Evolutionary conservation across 352 stramenopile species (phyloP).

Genomic region (Globisporangium cystogenes): DNA sequence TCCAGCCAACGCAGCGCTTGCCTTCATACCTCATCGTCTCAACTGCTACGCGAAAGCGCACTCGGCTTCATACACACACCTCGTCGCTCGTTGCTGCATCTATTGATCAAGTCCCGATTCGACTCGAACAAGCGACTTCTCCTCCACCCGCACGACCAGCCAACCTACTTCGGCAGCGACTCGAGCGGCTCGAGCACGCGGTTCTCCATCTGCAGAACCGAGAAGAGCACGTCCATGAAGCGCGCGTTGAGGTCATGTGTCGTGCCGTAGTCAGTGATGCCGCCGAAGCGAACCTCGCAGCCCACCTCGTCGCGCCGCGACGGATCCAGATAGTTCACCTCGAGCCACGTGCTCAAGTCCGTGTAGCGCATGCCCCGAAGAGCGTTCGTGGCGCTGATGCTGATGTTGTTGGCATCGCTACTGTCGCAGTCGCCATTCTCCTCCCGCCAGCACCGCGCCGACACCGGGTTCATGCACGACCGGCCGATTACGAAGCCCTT

Average conservation of each 20-base stretch:
- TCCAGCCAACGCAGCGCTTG: too few species aligned
- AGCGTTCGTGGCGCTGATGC: not conserved
- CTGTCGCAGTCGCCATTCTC: not conserved
- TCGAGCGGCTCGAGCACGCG: slow-evolving; percentile 23
- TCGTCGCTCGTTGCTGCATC: too few species aligned
- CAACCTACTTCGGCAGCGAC: slow-evolving; percentile 11
- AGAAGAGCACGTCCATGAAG: slow-evolving; percentile 31
- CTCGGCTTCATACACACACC: too few species aligned
- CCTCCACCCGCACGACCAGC: too few species aligned
- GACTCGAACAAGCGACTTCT: not conserved
- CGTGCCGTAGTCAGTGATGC: slow-evolving; percentile 31
- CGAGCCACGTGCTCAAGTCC: slow-evolving; percentile 30
- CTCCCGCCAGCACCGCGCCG: not conserved
- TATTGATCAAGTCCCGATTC: not conserved
- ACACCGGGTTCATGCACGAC: slow-evolving; percentile 27
- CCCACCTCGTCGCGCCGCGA: slow-evolving; percentile 14
- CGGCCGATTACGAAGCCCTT: slow-evolving; percentile 27
- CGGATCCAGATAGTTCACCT: slow-evolving; percentile 30
- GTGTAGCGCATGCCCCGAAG: slow-evolving; percentile 15
- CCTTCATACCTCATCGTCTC: too few species aligned
- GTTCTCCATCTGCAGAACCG: slow-evolving; percentile 28
- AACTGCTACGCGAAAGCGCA: too few species aligned
- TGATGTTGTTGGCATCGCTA: not conserved
- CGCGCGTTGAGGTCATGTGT: slow-evolving; percentile 30
- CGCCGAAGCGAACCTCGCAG: slow-evolving; percentile 27